A percentile compares a stretch with the other conserved stretches of the same genome.
phyloP scores from a whole-genome alignment of 345 rosid species.

The Raphanus raphanistrum region DNA sequence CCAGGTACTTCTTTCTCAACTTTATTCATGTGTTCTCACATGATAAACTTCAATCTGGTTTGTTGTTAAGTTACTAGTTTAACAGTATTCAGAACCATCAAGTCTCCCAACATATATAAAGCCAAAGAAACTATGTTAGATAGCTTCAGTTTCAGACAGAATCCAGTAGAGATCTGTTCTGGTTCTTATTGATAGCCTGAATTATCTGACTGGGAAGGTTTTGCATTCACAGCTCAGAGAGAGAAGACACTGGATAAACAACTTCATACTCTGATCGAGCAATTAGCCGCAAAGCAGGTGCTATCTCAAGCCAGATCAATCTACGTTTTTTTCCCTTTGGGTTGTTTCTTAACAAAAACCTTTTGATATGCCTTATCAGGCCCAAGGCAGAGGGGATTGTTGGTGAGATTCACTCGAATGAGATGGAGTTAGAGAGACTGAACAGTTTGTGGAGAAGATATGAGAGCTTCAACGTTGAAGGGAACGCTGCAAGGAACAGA shows the following conservation, averaged over 20 bases:
- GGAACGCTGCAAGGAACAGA: constrained; percentile 65
- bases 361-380: constrained; percentile 42
- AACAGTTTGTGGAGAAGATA: constrained; percentile 61
- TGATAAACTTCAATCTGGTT: neutral
- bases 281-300: constrained; percentile 92
- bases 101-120: constrained; percentile 7
- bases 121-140: neutral
- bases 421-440: constrained; percentile 72
- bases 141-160: constrained; percentile 8
- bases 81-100: neutral
- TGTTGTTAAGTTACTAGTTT: neutral
- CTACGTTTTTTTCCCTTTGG: neutral
- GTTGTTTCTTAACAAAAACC: neutral
- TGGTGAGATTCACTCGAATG: constrained; percentile 67
- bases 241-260: constrained; percentile 91
- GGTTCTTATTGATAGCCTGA: constrained; percentile 5
- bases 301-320: constrained; percentile 15
- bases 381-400: constrained; percentile 92
- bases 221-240: constrained; percentile 66
- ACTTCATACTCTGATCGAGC: constrained; percentile 87
- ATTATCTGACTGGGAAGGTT: constrained; percentile 11
- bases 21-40: neutral
- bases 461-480: constrained; percentile 56
- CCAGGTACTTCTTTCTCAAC: constrained; percentile 54
- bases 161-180: neutral